Evolutionary conservation across 2,329 filamentous ascomycete species (phyloP).

Genomic region (Xylariales sp.): DNA sequence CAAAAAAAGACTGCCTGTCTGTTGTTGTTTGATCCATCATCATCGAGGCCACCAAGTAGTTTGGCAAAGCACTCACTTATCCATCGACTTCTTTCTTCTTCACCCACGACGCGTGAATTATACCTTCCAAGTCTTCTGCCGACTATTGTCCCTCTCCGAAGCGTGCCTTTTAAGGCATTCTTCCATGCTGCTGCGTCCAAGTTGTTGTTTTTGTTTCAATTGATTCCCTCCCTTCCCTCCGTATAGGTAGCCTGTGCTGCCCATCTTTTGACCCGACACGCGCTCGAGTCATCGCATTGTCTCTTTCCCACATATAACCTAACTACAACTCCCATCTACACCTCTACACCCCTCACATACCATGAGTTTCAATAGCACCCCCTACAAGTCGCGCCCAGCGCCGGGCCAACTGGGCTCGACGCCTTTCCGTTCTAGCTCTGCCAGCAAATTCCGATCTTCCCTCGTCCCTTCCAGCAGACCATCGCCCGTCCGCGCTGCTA

Average conservation of each 20-base stretch:
- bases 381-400: constrained; percentile 47
- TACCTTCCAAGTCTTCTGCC: constrained; percentile 5
- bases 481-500: constrained; percentile 43
- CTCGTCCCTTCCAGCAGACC: constrained; percentile 48
- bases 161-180: constrained; percentile 16
- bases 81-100: constrained; percentile 22
- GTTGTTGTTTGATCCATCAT: constrained; percentile 19
- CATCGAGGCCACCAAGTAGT: constrained; percentile 25
- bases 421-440: constrained; percentile 46
- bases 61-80: constrained; percentile 20
- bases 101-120: constrained; percentile 12
- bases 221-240: constrained; percentile 12
- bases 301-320: not conserved
- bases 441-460: constrained; percentile 50
- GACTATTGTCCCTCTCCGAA: constrained; percentile 8
- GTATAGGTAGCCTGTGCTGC: constrained; percentile 3
- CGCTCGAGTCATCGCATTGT: constrained; percentile 19
- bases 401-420: constrained; percentile 48
- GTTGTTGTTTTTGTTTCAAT: constrained; percentile 22
- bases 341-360: constrained; percentile 32
- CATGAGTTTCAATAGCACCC: constrained; percentile 47
- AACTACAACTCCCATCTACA: not conserved
- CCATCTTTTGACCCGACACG: constrained; percentile 26
- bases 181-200: constrained; percentile 1
- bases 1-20: constrained; percentile 33